Conservation (phyloP, 2,329 filamentous ascomycete species). For the Xylariaceae sp. region DNA sequence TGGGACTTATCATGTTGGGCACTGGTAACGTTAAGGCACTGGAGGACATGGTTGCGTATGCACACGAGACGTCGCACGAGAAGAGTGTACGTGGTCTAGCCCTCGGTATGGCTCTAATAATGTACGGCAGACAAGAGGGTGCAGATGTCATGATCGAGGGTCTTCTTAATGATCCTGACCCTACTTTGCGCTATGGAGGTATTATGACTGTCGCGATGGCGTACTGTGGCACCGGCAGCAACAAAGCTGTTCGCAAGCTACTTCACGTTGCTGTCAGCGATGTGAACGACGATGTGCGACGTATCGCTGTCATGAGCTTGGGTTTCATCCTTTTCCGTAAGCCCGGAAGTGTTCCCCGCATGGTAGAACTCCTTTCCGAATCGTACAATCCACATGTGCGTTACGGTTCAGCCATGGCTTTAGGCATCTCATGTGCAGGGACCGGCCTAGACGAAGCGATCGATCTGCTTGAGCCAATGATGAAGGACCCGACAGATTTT, state of each 20-base stretch:
- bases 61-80: conserved; percentile 97
- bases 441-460: conserved; percentile 96
- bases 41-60: conserved; percentile 97
- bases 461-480: conserved; percentile 96
- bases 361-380: conserved; percentile 97
- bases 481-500: conserved; percentile 98
- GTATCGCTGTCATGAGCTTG: conserved; percentile 95
- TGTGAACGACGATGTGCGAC: conserved; percentile 95
- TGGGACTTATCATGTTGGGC: conserved; percentile 98
- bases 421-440: conserved; percentile 96
- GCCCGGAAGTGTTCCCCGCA: conserved; percentile 93
- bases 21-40: conserved; percentile 94
- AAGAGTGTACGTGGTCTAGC: conserved; percentile 97
- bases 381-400: conserved; percentile 99
- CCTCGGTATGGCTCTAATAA: conserved; percentile 96
- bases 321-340: conserved; percentile 99
- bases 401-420: conserved; percentile 96
- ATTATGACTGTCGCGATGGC: conserved; percentile 98
- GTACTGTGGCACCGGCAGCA: conserved; percentile 96
- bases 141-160: conserved; percentile 95
- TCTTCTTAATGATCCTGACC: conserved; percentile 90
- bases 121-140: conserved; percentile 94
- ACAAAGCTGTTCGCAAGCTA: conserved; percentile 96
- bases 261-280: conserved; percentile 97
- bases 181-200: conserved; percentile 92